phyloP scores from a whole-genome alignment of 1,139 yeast genomes.

The Eremothecium sinecaudum region DNA sequence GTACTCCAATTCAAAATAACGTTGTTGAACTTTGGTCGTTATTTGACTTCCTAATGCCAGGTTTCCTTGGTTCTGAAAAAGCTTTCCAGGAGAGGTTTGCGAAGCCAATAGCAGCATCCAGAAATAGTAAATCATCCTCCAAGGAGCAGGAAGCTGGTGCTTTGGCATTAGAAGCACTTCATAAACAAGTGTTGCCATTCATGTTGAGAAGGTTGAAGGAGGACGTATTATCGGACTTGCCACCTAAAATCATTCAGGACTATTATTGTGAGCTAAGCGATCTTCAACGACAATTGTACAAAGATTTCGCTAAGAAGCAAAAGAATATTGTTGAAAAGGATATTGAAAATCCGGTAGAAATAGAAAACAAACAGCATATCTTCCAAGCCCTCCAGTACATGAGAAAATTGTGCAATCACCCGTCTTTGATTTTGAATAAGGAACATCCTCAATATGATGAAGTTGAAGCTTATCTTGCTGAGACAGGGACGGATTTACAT shows the following conservation, averaged over 20 bases:
- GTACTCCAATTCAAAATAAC: conserved; percentile 97
- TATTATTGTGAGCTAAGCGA: conserved; percentile 94
- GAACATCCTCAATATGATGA: conserved; percentile 75
- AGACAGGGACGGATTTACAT: conserved; percentile 50
- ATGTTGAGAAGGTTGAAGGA: conserved; percentile 93
- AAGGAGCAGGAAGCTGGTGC: conserved; percentile 98
- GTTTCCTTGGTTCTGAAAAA: conserved; percentile 91
- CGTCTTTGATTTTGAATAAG: conserved; percentile 79
- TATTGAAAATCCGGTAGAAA: conserved; percentile 37
- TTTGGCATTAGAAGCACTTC: conserved; percentile 87
- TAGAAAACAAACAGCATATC: conserved; percentile 70
- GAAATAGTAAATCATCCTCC: conserved; percentile 83
- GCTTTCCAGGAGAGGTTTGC: conserved; percentile 92
- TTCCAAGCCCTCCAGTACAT: conserved; percentile 96
- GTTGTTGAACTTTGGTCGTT: conserved; percentile 95
- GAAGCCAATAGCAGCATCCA: conserved; percentile 90
- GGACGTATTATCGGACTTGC: conserved; percentile 90
- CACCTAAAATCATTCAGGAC: conserved; percentile 97
- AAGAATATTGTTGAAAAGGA: conserved; percentile 63
- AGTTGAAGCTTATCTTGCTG: conserved; percentile 50
- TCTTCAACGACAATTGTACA: conserved; percentile 76
- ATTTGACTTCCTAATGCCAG: conserved; percentile 97
- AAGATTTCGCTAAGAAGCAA: conserved; percentile 85
- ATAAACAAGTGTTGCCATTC: conserved; percentile 93
- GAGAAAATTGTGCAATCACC: conserved; percentile 96